Conservation (phyloP, 148 eudicot species). For the Pouteria glomerata region DNA sequence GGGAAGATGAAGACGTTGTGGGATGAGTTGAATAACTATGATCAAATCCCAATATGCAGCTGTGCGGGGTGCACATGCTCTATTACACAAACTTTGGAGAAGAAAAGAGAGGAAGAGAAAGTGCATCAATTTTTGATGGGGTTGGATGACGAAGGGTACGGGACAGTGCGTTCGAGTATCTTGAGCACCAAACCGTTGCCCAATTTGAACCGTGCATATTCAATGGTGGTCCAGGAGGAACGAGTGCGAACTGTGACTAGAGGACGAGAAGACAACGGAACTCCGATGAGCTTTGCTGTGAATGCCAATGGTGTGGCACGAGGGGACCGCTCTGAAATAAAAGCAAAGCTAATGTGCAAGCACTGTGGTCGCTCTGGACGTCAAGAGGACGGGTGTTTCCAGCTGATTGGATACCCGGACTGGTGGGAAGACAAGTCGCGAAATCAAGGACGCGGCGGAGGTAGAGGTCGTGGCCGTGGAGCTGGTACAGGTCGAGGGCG, state of each 20-base stretch:
- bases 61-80: background rate
- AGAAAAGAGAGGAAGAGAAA: background rate
- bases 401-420: too few species aligned
- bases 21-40: background rate
- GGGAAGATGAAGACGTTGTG: background rate
- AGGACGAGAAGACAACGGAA: background rate
- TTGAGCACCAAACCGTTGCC: slow-evolving; percentile 5
- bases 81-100: background rate
- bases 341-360: too few species aligned
- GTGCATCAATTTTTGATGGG: too few species aligned
- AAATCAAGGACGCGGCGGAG: too few species aligned
- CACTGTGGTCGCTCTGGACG: too few species aligned
- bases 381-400: too few species aligned
- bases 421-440: too few species aligned
- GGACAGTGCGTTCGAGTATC: background rate
- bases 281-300: background rate
- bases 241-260: background rate
- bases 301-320: background rate
- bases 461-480: too few species aligned
- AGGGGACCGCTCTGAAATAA: too few species aligned
- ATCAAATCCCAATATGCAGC: background rate
- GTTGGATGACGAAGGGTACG: background rate
- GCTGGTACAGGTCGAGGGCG: too few species aligned
- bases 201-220: background rate
- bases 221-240: background rate